phyloP scores from a whole-genome alignment of 805 yeast species.

The Debaryomyces tyrocola region DNA sequence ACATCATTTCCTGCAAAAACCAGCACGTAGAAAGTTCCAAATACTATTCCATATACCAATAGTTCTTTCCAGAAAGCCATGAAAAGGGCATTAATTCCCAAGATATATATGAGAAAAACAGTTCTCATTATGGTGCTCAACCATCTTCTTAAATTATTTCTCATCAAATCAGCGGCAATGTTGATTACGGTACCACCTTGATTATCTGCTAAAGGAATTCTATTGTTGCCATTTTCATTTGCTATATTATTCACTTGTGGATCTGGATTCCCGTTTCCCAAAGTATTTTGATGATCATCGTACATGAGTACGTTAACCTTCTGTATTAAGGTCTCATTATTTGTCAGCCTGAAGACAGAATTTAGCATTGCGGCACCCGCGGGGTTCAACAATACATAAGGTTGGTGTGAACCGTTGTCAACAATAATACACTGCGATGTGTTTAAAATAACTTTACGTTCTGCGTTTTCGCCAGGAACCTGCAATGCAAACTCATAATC shows the following conservation, averaged over 20 bases:
- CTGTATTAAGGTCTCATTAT: constrained; percentile 20
- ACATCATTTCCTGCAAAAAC: constrained; percentile 11
- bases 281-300: constrained; percentile 2
- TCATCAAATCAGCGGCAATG: background rate
- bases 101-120: constrained; percentile 8
- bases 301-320: constrained; percentile 22
- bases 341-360: constrained; percentile 7
- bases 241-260: background rate
- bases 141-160: background rate
- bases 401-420: constrained; percentile 24
- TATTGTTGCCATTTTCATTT: background rate
- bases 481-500: constrained; percentile 24
- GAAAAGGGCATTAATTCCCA: constrained; percentile 6
- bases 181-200: background rate
- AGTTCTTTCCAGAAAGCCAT: constrained; percentile 5
- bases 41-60: background rate
- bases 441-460: constrained; percentile 21
- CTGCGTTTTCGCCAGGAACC: constrained; percentile 11
- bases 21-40: constrained; percentile 6
- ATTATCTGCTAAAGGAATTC: background rate
- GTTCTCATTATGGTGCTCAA: constrained; percentile 3
- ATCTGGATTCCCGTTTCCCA: background rate
- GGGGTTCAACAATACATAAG: constrained; percentile 40
- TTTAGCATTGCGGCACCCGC: constrained; percentile 32
- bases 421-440: constrained; percentile 46